Base-by-base conservation (phyloP, 805 yeast species). In the Hanseniaspora jakobsenii region DNA sequence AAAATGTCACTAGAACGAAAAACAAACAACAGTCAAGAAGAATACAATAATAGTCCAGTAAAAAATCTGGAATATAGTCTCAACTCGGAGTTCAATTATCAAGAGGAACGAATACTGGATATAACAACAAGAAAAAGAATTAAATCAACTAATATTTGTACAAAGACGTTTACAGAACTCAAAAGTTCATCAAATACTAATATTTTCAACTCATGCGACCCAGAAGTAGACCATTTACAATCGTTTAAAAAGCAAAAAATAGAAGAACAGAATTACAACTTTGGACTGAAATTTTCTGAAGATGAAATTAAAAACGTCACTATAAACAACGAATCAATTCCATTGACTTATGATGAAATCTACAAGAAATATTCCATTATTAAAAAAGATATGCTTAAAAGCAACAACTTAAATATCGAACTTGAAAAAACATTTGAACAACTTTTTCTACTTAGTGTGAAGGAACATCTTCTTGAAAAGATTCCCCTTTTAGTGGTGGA, bases 401-500 rank as follows among this genome's bases (percentile, higher is more conserved):
- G 17, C 3, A 9, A 6, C 14, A 6, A 32, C 21, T 17, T 9
- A 22, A 2, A 10, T 24, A 4, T 36, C 34, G 12, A 28, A 32
- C 18, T n/a, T n/a, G n/a, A n/a, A n/a, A n/a, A n/a, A n/a, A n/a
- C n/a, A n/a, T n/a, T n/a, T n/a, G n/a, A n/a, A n/a, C 16, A 17
- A 2, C 12, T 21, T 4, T 45, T 45, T 35, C n/a, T 27, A n/a
- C 2, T 9, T 3, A 6, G 38, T 7, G 23, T 38, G 6, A 38
- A 38, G n/a, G 38, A 45, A 7, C 48, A 45, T 24, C 32, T 45
- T 13, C 23, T 45, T 5, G 24, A 28, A 4, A 38, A 29, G 23
- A 34, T 38, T 9, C 38, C 39, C 1, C 14, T 16, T 6, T 22
- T 38, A 12, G 32, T 32, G 12, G 6, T 5, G 2, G 36, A 39